Percentiles rank a stretch among this genome's conserved stretches.
These are phyloP conservation scores for Chrysopogon serrulatus DNA, from an alignment of 176 grass and related monocot genomes.

Conservation along the genomic window DNA sequence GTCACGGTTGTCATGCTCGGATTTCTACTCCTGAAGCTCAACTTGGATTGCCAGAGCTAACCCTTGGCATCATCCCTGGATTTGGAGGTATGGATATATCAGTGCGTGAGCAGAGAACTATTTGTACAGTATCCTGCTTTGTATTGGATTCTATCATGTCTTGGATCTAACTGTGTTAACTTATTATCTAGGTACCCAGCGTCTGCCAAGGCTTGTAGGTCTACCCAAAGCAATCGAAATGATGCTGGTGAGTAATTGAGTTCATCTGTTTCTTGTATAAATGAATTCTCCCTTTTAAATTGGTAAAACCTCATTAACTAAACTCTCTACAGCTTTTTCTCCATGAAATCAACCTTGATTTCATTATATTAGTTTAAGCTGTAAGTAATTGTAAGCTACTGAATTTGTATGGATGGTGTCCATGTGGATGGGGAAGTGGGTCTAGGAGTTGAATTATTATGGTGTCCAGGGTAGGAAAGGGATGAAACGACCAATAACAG, in stretches of 20 bases:
- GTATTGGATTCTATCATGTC: neutral
- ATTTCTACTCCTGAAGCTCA: slow-evolving; percentile 93
- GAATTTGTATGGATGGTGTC: neutral
- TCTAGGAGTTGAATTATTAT: neutral
- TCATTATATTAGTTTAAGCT: neutral
- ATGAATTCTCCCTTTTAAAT: neutral
- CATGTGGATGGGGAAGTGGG: neutral
- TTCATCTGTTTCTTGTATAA: slow-evolving; percentile 24
- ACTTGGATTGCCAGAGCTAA: slow-evolving; percentile 96
- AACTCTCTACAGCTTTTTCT: neutral
- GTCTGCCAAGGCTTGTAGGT: slow-evolving; percentile 94
- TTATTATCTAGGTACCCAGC: slow-evolving; percentile 69
- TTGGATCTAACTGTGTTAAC: slow-evolving; percentile 8
- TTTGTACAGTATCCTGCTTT: neutral
- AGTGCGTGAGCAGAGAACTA: neutral
- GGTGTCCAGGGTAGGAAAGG: neutral
- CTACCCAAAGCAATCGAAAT: slow-evolving; percentile 94
- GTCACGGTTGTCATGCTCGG: slow-evolving; percentile 92
- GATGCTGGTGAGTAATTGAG: slow-evolving; percentile 71
- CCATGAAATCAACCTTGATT: neutral
- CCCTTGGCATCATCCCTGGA: slow-evolving; percentile 94
- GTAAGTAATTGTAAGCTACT: neutral
- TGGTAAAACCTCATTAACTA: neutral
- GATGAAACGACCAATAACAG: neutral
- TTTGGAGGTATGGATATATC: slow-evolving; percentile 65